These are phyloP conservation scores for Phylloporus sp. DNA, from an alignment of 768 basidiomycete genomes.

Conservation along the genomic window DNA sequence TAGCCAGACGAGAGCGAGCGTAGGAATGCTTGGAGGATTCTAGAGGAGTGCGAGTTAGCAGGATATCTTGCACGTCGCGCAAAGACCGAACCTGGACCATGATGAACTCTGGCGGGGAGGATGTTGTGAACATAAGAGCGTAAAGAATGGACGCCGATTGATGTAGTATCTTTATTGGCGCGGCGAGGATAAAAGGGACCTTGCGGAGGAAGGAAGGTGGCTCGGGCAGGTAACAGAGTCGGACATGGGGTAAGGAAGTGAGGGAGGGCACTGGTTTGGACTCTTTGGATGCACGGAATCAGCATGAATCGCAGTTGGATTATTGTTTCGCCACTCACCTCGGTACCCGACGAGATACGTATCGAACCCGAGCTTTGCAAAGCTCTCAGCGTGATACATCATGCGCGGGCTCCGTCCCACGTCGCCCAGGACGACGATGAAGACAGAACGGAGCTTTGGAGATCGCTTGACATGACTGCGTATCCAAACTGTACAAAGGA, in stretches of 20 bases:
- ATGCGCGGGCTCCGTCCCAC: conserved; percentile 94
- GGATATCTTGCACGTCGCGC: neutral
- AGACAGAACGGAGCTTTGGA: conserved; percentile 60
- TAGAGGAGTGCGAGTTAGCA: conserved; percentile 31
- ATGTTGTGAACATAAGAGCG: conserved; percentile 55
- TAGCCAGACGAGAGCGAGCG: conserved; percentile 79
- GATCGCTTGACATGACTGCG: conserved; percentile 17
- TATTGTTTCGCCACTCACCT: conserved; percentile 46
- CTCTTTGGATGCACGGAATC: conserved; percentile 39
- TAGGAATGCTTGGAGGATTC: conserved; percentile 97
- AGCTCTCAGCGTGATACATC: conserved; percentile 98
- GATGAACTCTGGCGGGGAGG: conserved; percentile 73
- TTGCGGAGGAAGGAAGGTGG: conserved; percentile 49
- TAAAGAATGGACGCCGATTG: conserved; percentile 63
- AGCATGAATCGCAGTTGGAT: neutral
- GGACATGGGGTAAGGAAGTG: conserved; percentile 57
- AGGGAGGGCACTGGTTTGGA: conserved; percentile 74
- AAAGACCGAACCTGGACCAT: conserved; percentile 72
- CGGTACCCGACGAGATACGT: conserved; percentile 82
- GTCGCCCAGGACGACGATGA: conserved; percentile 90
- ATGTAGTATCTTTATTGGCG: conserved; percentile 73
- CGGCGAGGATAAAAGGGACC: conserved; percentile 66
- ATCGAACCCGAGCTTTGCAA: conserved; percentile 71
- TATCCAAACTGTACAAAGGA: conserved; percentile 6
- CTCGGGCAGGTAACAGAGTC: conserved; percentile 61